Conservation (phyloP, 805 yeast genomes). For the Ogataea haglerorum region DNA sequence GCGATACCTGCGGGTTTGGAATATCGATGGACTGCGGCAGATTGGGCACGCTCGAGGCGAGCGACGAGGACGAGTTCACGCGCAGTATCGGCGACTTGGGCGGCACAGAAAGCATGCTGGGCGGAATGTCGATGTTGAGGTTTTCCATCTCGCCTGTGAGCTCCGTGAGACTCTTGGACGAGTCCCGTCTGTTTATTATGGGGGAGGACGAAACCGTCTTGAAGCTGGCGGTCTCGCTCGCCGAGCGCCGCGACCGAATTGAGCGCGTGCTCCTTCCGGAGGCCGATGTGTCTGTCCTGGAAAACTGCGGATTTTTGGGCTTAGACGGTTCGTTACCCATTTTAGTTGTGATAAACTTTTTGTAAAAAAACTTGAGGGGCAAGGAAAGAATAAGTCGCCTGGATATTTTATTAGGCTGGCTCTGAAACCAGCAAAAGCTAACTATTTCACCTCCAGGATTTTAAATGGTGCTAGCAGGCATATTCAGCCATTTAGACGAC, state of each 20-base stretch:
- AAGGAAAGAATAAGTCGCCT: slow-evolving; percentile 3
- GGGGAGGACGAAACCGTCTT: slow-evolving; percentile 25
- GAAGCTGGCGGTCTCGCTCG: slow-evolving; percentile 21
- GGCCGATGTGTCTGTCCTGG: slow-evolving; percentile 32
- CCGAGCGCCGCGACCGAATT: slow-evolving; percentile 28
- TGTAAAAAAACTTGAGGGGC: slow-evolving; percentile 10
- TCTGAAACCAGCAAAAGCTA: too few relatives aligned
- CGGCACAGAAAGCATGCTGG: slow-evolving; percentile 33
- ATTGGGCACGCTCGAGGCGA: slow-evolving; percentile 12
- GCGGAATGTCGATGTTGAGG: slow-evolving; percentile 26
- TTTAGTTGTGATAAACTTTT: slow-evolving; percentile 7
- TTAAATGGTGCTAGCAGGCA: too few relatives aligned
- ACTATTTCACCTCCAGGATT: too few relatives aligned
- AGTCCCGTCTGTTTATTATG: slow-evolving; percentile 25
- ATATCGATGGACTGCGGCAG: slow-evolving; percentile 8
- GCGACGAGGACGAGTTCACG: slow-evolving; percentile 31
- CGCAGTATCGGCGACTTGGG: slow-evolving; percentile 34
- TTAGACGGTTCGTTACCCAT: slow-evolving; percentile 37
- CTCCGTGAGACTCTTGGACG: slow-evolving; percentile 23
- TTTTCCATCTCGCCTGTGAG: slow-evolving; percentile 17
- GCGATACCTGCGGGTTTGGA: slow-evolving; percentile 10
- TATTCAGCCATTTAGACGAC: too few relatives aligned
- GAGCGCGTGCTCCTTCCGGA: slow-evolving; percentile 31
- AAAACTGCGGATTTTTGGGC: slow-evolving; percentile 26
- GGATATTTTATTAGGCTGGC: neutral